These are phyloP conservation scores for Claviceps fusiformis DNA, from an alignment of 2,329 filamentous ascomycete species.

Conservation along the genomic window DNA sequence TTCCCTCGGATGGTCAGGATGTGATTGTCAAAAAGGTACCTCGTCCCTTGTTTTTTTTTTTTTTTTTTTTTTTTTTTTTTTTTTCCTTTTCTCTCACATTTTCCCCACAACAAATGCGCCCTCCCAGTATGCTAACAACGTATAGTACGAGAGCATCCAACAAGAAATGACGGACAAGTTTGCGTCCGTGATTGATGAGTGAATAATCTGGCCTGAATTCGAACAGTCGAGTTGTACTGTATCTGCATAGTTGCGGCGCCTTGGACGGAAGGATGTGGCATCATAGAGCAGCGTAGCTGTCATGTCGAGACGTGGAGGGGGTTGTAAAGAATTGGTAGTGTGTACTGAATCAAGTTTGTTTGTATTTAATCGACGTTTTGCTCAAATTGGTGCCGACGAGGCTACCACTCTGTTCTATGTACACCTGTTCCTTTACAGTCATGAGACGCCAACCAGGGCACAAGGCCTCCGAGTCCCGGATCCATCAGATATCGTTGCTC, in stretches of 20 bases:
- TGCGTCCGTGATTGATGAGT: constrained; percentile 90
- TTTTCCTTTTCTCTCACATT: background rate
- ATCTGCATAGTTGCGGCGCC: background rate
- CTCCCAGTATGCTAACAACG: no score
- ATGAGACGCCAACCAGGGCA: no score
- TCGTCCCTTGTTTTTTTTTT: no score
- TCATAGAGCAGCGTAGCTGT: constrained; percentile 14
- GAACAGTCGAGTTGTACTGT: background rate
- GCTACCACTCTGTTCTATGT: no score
- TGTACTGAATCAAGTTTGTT: background rate
- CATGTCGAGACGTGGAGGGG: constrained; percentile 5
- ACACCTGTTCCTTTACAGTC: no score
- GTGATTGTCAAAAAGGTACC: constrained; percentile 75
- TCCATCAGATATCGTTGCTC: no score
- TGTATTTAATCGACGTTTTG: no score
- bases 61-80: background rate
- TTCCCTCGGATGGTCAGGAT: constrained; percentile 75
- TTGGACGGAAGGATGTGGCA: constrained; percentile 8
- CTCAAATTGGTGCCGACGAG: no score
- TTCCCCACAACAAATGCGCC: no score
- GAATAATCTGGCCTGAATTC: constrained; percentile 21
- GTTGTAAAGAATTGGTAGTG: background rate
- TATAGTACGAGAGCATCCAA: constrained; percentile 78
- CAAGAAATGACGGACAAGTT: constrained; percentile 96
- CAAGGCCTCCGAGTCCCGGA: no score